A percentile compares a stretch with the other conserved stretches of the same genome.
These are phyloP conservation scores for Aspergillus caelatus DNA, from an alignment of 2,329 filamentous ascomycete species.

Conservation along the genomic window DNA sequence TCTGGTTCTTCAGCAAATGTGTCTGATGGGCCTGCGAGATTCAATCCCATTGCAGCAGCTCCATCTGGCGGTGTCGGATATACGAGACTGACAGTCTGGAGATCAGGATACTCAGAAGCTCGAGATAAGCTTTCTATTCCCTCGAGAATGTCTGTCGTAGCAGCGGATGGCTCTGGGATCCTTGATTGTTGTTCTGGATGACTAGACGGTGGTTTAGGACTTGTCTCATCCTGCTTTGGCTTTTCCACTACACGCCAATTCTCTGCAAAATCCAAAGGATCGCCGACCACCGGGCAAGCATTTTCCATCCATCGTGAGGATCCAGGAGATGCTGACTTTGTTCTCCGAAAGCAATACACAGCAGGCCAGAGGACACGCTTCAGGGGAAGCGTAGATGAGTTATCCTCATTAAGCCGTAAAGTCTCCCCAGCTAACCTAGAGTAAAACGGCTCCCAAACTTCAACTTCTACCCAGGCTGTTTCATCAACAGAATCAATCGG, in stretches of 20 bases:
- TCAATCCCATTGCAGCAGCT: constrained; percentile 36
- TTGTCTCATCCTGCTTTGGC: constrained; percentile 23
- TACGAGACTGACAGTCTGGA: constrained; percentile 47
- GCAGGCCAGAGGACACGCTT: constrained; percentile 51
- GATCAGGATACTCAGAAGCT: constrained; percentile 42
- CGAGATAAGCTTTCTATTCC: constrained; percentile 43
- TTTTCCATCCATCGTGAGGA: constrained; percentile 21
- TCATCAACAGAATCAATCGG: constrained; percentile 31
- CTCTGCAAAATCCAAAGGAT: constrained; percentile 48
- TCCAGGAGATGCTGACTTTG: constrained; percentile 22
- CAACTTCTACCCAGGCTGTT: constrained; percentile 45
- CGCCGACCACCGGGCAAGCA: constrained; percentile 25
- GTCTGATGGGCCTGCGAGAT: constrained; percentile 33
- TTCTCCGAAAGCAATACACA: constrained; percentile 45
- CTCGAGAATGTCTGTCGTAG: constrained; percentile 30
- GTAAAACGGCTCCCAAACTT: constrained; percentile 45
- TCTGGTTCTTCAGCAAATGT: constrained; percentile 34
- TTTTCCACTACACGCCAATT: constrained; percentile 40
- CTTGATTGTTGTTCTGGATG: constrained; percentile 29
- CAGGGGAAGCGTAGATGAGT: constrained; percentile 33
- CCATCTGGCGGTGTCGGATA: constrained; percentile 59
- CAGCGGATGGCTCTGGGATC: constrained; percentile 27
- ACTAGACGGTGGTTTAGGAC: constrained; percentile 14
- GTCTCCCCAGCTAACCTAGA: constrained; percentile 38
- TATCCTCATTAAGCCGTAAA: constrained; percentile 30